Evolutionary conservation across 108 stramenopile species (phyloP), one percentile per base, ranked within the genome.

Genomic region (Skeletonema potamos): DNA sequence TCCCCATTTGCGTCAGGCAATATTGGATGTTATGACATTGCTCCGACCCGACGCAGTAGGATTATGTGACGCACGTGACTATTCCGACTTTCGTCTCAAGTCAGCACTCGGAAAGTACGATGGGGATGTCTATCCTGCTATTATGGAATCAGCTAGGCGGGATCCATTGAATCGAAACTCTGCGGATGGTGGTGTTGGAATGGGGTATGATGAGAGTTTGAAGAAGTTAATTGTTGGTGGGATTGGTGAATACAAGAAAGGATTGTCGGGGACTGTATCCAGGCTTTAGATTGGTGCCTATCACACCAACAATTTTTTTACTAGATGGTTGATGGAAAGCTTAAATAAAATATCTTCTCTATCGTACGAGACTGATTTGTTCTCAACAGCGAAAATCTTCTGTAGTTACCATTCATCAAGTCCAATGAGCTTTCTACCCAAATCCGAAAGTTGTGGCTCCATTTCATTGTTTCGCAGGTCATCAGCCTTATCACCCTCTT

Each of bases 51-150:
- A 91, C 66, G 95, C 97, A 8, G 93, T 97, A 48, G 87, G 87
- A 7, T 76, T 97, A 57, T 94, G 92, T 29, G 97, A 97, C 77
- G 90, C 97, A 6, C 83, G 86, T 33, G 94, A 95, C 68, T 85
- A 94, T 74, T 84, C 89, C 22, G 97, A 97, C 68, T 95, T 93
- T 66, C 81, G 89, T 20, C 81, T 97, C 27, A 93, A 93, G 77
- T 86, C 89, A 63, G 92, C 91, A 1, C 67, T 97, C 20, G 97
- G 95, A 13, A 86, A 89, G 12, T 90, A 74, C 54, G 97, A 97
- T 69, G 97, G 97, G 0, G 69, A 96, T 83, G 92, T 97, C 1
- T 97, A 97, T 62, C 89, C 90, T 6, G 88, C 87, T n/a, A 88
- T 97, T 27, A 82, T 94, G 78, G 76, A 92, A 64, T 79, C 89